A percentile compares a stretch with the other conserved stretches of the same genome.
These are phyloP conservation scores for Apiotrichum mycotoxinovorans DNA, from an alignment of 1,284 basidiomycete species.

Conservation along the genomic window DNA sequence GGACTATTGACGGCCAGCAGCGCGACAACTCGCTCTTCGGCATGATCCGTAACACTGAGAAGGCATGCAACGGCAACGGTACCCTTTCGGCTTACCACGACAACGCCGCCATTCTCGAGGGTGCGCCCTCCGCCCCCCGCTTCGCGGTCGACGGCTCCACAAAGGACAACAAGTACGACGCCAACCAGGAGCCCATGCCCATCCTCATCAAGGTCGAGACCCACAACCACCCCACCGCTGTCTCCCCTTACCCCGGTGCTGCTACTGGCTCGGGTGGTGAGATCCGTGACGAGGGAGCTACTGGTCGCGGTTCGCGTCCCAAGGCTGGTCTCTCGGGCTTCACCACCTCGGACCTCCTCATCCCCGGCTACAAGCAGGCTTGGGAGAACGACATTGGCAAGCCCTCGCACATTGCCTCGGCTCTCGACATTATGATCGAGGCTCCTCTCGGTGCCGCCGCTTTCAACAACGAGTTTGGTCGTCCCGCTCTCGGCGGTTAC, in stretches of 20 bases:
- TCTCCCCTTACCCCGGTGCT: constrained; percentile 95
- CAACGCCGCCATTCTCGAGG: constrained; percentile 92
- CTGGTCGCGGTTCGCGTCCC: constrained; percentile 89
- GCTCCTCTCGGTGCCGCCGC: constrained; percentile 90
- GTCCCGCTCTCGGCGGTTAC: constrained; percentile 73
- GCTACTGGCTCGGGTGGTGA: constrained; percentile 98
- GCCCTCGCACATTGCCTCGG: constrained; percentile 85
- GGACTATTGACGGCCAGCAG: constrained; percentile 76
- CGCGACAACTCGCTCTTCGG: constrained; percentile 81
- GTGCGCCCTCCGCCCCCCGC: constrained; percentile 65
- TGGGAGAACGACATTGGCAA: constrained; percentile 87
- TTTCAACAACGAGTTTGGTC: constrained; percentile 98
- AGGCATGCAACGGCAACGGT: constrained; percentile 60
- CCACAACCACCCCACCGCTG: constrained; percentile 98
- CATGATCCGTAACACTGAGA: constrained; percentile 98
- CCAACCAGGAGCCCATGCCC: constrained; percentile 69
- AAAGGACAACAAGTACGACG: constrained; percentile 56
- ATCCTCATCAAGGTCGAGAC: constrained; percentile 98
- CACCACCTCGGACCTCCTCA: constrained; percentile 89
- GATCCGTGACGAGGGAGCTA: constrained; percentile 96
- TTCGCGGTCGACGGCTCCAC: constrained; percentile 59
- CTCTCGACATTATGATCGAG: constrained; percentile 95
- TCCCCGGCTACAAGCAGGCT: constrained; percentile 79
- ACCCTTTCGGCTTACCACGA: constrained; percentile 98
- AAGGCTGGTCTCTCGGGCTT: constrained; percentile 94